Base-by-base conservation (phyloP, 331 rosid genomes). In the Ulmus americana region DNA sequence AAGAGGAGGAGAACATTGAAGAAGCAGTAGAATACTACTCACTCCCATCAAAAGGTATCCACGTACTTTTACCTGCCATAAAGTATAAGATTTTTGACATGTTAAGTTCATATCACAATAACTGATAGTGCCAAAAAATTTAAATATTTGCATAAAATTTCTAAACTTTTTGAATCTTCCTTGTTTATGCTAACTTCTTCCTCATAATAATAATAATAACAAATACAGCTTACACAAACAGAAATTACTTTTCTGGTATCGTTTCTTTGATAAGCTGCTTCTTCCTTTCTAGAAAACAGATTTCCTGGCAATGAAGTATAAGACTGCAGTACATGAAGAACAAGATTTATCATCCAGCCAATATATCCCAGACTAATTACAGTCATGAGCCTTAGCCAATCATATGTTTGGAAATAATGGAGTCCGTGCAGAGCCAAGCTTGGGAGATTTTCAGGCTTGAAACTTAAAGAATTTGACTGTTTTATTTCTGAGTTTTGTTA, bases 321-420 rank as follows among this genome's bases (percentile, higher is more conserved):
- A 59, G 95, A 90, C 71, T 90, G 95, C 79, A 90, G 85, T 70
- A 90, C 88, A 43, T 90, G 95, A 44, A 90, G 82, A 76, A 80
- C 76, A 80, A 90, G 78, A 77, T 85, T 81, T 70, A 86, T 70
- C 95, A 90, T 90, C 97, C 97, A 90, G 67, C 95, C 97, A 67
- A 82, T 62, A 70, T 90, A 90, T 56, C 97, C 97, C 46, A 90
- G 85, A 67, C 87, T 83, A 58, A 90, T 87, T 59, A 90, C 72
- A 55, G 92, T 85, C 90, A 87, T 85, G 59, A 90, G 95, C 97
- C 85, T 83, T 80, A 87, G 72, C 97, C 97, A 90, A 73, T 90
- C 97, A 42, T 90, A 90, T 59, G 97, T 90, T 75, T 87, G 97
- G 73, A 90, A 90, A 81, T 90, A 90, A 68, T 90, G 86, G 73